Evolutionary conservation across 1,284 basidiomycete species (phyloP), one percentile per base, ranked within the genome.

Genomic region (Chiua sp.): DNA sequence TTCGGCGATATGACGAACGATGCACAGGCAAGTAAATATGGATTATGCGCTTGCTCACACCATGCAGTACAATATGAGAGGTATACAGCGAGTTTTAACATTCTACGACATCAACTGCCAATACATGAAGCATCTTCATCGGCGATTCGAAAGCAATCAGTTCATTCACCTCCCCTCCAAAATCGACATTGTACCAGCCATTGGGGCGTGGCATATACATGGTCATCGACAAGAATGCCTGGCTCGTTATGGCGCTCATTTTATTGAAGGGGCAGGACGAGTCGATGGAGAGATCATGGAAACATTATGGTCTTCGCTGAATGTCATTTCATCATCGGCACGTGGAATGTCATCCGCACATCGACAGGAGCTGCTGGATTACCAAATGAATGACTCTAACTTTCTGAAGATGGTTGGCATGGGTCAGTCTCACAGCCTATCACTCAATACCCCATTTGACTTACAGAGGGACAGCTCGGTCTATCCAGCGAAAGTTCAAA

Each of bases 341-440:
- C 4, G 16, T 4, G 49, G 48, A 8, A 63, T 63, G 61, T 51
- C 52, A 7, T 20, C 46, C 7, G 53, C 47, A 1, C 48, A 62
- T 44, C 2, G 28, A 7, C 60, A 58, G 22, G 60, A 62, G 35
- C 20, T 62, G 13, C 39, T 62, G 1, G 53, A 63, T 18, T 63
- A 56, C 13, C 62, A 63, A 18, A 63, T 63, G 62, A 64, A 64
- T 35, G 51, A 60, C 11, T 60, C 47, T 7, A 63, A 63, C 39
- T 64, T 63, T 7, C 44, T 61, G 42, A 63, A 63, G n/a, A 63
- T 63, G 54, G 53, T 64, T 6, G 2, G 22, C 15, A 62, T 62
- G 23, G 15, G 42, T 63, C 23, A 37, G 35, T 37, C n/a, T n/a
- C n/a, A n/a, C n/a, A n/a, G n/a, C n/a, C n/a, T n/a, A n/a, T n/a